phyloP scores from a whole-genome alignment of 1,284 basidiomycete species.

The Crucibulum parvulum region DNA sequence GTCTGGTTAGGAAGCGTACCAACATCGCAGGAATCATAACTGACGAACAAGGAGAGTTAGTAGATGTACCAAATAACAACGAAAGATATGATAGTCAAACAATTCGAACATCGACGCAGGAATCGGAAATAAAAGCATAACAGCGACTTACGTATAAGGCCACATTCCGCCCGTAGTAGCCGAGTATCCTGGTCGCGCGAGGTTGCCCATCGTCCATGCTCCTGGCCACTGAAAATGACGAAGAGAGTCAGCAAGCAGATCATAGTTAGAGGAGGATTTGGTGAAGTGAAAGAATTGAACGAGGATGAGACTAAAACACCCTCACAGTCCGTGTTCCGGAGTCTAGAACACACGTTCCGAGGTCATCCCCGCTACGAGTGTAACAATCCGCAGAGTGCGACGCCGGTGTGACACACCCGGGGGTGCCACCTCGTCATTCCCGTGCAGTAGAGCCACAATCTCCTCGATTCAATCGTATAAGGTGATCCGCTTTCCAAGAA shows the following conservation, averaged over 20 bases:
- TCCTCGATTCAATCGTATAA: too few relatives aligned
- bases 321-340: background rate
- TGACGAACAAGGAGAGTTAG: slow-evolving; percentile 30
- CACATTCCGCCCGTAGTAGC: slow-evolving; percentile 85
- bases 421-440: too few relatives aligned
- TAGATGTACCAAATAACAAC: background rate
- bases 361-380: too few relatives aligned
- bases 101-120: background rate
- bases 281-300: background rate
- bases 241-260: background rate
- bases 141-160: slow-evolving; percentile 59
- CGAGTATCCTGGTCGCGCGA: slow-evolving; percentile 83
- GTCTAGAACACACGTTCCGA: too few relatives aligned
- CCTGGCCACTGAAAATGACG: slow-evolving; percentile 57
- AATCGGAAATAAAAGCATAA: background rate
- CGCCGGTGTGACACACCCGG: too few relatives aligned
- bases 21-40: slow-evolving; percentile 76
- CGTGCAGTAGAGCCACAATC: too few relatives aligned
- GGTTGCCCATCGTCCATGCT: slow-evolving; percentile 91
- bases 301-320: background rate
- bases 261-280: too few relatives aligned
- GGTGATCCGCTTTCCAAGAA: too few relatives aligned
- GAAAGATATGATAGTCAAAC: background rate
- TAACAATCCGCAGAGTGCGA: too few relatives aligned
- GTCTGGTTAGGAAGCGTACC: slow-evolving; percentile 85